These are phyloP conservation scores for Omphalotus guepiniiformis DNA, from an alignment of 768 basidiomycete genomes.

Conservation along the genomic window DNA sequence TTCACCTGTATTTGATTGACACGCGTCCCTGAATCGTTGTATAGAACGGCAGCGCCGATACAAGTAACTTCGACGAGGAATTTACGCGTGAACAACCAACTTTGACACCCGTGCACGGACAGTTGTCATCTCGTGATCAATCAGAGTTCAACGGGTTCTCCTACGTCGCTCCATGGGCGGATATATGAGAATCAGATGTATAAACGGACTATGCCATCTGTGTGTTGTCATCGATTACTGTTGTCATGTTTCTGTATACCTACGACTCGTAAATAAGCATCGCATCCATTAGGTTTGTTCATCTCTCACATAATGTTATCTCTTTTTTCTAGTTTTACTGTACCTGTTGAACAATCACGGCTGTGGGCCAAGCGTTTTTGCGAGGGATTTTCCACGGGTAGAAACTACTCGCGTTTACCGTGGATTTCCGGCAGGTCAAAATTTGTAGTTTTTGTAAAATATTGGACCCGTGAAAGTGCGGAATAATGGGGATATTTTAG, in stretches of 20 bases:
- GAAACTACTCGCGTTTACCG: background rate
- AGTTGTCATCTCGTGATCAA: conserved; percentile 86
- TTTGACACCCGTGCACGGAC: conserved; percentile 94
- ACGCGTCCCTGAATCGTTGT: background rate
- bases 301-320: conserved; percentile 10
- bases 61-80: conserved; percentile 94
- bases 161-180: conserved; percentile 78
- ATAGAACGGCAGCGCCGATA: conserved; percentile 81
- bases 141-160: conserved; percentile 96
- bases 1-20: background rate
- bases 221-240: conserved; percentile 20
- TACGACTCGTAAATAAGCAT: conserved; percentile 22
- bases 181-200: conserved; percentile 33
- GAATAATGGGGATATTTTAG: no score
- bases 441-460: no score
- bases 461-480: no score
- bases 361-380: background rate
- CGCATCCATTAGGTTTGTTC: conserved; percentile 12
- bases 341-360: background rate
- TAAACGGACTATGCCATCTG: conserved; percentile 13
- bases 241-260: conserved; percentile 36
- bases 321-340: conserved; percentile 17
- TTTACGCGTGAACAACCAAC: conserved; percentile 97
- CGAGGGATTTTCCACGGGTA: background rate
- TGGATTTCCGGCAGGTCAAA: no score